Conservation (phyloP, 2,329 filamentous ascomycete genomes). For the Diaporthe vexans region DNA sequence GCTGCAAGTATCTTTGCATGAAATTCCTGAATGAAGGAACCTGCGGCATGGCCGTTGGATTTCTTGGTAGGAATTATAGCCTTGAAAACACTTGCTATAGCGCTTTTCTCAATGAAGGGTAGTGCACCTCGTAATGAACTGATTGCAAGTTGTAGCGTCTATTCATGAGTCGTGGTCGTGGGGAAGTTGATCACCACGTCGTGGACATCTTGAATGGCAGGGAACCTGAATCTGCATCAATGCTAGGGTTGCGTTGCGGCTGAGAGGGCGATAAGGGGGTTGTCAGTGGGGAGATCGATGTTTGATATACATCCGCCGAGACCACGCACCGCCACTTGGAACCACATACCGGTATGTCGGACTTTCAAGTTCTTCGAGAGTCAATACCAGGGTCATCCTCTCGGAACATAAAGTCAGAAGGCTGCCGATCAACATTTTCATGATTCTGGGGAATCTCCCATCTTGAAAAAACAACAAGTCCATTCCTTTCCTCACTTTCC, state of each 20-base stretch:
- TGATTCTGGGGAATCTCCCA: neutral
- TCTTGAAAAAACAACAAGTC: neutral
- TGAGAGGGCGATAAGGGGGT: neutral
- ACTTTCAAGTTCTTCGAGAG: neutral
- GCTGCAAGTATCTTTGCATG: slow-evolving; percentile 20
- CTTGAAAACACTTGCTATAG: neutral
- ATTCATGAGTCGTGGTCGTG: slow-evolving; percentile 17
- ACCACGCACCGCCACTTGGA: neutral
- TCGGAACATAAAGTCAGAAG: slow-evolving; percentile 10
- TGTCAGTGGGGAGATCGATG: slow-evolving; percentile 5
- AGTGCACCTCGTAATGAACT: neutral
- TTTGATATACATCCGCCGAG: slow-evolving; percentile 23
- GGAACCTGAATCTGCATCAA: slow-evolving; percentile 3
- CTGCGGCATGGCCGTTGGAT: slow-evolving; percentile 2
- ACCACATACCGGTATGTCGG: slow-evolving; percentile 8
- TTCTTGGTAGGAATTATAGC: neutral
- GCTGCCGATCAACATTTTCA: neutral
- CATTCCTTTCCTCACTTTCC: neutral
- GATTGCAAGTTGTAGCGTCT: neutral
- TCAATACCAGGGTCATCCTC: neutral
- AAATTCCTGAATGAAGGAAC: neutral
- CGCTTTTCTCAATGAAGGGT: neutral
- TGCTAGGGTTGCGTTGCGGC: neutral
- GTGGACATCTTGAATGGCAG: neutral
- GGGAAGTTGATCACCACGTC: neutral